Evolutionary conservation across 2,329 filamentous ascomycete species (phyloP).

Genomic region (Aspergillus sp.): DNA sequence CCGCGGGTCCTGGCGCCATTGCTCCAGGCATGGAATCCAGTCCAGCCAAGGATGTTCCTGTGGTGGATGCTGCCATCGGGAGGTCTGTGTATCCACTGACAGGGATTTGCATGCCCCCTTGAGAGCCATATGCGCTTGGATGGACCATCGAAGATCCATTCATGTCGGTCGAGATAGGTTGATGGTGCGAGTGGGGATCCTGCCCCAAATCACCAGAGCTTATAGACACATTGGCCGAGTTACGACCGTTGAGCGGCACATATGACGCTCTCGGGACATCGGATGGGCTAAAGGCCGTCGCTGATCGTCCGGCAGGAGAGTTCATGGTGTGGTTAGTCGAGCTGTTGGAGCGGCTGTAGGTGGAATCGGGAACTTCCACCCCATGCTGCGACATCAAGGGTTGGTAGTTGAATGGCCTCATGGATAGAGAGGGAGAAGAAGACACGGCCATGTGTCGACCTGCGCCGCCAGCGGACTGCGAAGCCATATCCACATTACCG

Average conservation of each 20-base stretch:
- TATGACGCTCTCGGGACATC: constrained; percentile 17
- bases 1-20: constrained; percentile 18
- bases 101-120: constrained; percentile 11
- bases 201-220: constrained; percentile 3
- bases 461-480: constrained; percentile 4
- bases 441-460: constrained; percentile 18
- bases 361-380: constrained; percentile 17
- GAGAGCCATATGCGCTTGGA: constrained; percentile 11
- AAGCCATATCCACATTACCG: constrained; percentile 8
- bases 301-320: constrained; percentile 21
- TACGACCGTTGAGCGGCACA: constrained; percentile 7
- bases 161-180: constrained; percentile 11
- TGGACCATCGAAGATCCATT: constrained; percentile 13
- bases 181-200: background rate
- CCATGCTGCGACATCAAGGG: constrained; percentile 19
- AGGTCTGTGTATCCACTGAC: constrained; percentile 15
- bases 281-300: constrained; percentile 20
- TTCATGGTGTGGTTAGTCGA: constrained; percentile 22
- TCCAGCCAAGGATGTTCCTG: constrained; percentile 20
- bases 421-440: constrained; percentile 22
- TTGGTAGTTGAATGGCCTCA: constrained; percentile 20
- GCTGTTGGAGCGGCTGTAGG: constrained; percentile 21
- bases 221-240: constrained; percentile 8
- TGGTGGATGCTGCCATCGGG: constrained; percentile 16
- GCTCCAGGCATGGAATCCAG: constrained; percentile 20